Base-by-base conservation (phyloP, 768 basidiomycete species). In the Paxillus ammoniavirescens region DNA sequence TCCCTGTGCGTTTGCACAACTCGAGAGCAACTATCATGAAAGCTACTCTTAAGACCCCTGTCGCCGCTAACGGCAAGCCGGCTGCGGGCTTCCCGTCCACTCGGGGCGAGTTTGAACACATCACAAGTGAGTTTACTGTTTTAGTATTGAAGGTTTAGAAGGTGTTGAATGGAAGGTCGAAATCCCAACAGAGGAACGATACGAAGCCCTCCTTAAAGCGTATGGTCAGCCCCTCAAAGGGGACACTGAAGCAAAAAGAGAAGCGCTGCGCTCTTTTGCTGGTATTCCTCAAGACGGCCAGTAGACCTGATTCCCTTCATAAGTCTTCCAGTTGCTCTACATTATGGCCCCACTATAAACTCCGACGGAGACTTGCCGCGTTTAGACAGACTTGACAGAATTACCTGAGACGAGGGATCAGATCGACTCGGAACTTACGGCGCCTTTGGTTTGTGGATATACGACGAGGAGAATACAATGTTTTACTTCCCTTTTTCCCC, bases 71-170 rank as follows among this genome's bases (percentile, higher is more conserved):
- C 31, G 73, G 75, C 14, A 76, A 76, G 59, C 59, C 68, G 0
- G 73, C 65, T 23, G 41, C 56, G 8, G 69, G 72, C 47, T 74
- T 74, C 63, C 75, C 75, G 9, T 42, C 38, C 4, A 69, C 72
- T 1, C 70, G 73, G 47, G 75, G 75, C 50, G 75, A 77, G 56
- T 77, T 76, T 48, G 75, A 77, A 56, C 75, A 76, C 57, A 66
- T 77, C n/a, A 77, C 75, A 15, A 77, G 75, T 77, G 40, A 50
- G 58, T 49, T 3, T 42, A 35, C 28, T 23, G 35, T 38, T 8
- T n/a, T 18, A 30, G 14, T 15, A 15, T 35, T 30, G 21, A 3
- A 21, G 26, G 0, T 15, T 35, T 33, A 41, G 5, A 1, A 17
- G 46, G 23, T 45, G 50, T 30, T 44, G 42, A 52, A 12, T n/a